Percentiles rank a stretch among this genome's conserved stretches.
Evolutionary conservation across 208 protist genomes (phyloP).

Genomic region (Zelonia costaricensis): DNA sequence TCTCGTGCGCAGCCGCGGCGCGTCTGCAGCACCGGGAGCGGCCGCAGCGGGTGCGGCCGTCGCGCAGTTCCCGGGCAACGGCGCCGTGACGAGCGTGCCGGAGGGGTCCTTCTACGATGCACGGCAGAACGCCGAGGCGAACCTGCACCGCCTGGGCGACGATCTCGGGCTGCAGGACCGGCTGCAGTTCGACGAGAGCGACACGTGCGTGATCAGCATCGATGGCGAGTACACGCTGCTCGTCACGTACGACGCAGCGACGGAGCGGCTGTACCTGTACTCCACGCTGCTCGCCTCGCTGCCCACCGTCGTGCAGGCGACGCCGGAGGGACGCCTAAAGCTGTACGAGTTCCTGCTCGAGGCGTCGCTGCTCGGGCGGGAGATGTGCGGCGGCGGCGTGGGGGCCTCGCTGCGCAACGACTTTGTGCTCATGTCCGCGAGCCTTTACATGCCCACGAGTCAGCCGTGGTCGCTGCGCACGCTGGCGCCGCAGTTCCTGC

Average conservation of each 20-base stretch:
- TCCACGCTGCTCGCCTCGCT: constrained; percentile 63
- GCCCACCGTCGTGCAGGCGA: constrained; percentile 19
- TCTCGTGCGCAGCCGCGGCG: constrained; percentile 17
- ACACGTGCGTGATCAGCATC: constrained; percentile 72
- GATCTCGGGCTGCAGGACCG: constrained; percentile 42
- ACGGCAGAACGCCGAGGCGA: constrained; percentile 56
- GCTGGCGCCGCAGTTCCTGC: constrained; percentile 64
- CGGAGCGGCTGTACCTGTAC: constrained; percentile 78
- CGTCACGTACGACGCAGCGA: constrained; percentile 66
- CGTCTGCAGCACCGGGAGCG: constrained; percentile 1
- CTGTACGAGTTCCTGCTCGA: constrained; percentile 81
- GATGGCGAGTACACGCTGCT: constrained; percentile 68
- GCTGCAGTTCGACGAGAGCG: constrained; percentile 60
- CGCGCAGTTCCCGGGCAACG: not conserved
- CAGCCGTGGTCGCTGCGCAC: constrained; percentile 61
- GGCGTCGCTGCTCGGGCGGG: constrained; percentile 60
- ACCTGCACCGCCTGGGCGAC: constrained; percentile 64
- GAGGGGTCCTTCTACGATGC: constrained; percentile 47
- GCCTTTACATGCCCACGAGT: constrained; percentile 74
- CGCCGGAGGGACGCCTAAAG: constrained; percentile 13
- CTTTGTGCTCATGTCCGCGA: constrained; percentile 72
- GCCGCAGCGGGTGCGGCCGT: not conserved
- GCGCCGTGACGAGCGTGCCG: constrained; percentile 9
- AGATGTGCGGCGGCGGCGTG: constrained; percentile 73
- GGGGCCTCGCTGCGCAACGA: constrained; percentile 67